Base-by-base conservation (phyloP, 345 rosid genomes). In the Heritiera fomes region DNA sequence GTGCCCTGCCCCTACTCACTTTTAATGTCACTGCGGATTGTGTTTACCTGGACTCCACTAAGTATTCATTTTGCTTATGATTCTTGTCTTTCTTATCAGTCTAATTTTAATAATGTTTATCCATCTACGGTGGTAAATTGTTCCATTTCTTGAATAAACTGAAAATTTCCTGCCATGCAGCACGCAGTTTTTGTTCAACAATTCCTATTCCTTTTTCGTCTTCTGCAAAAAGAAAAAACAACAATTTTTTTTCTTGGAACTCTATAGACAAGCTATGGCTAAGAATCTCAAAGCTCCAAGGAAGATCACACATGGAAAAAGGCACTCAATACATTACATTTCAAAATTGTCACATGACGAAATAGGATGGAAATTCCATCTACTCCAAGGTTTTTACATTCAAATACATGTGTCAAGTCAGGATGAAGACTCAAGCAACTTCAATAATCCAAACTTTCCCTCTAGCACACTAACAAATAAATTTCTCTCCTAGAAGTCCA, bases 401-500 rank as follows among this genome's bases (percentile, higher is more conserved):
- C 72, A 75, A 74, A 34, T 23, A 30, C 58, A 55, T 13, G 8
- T 30, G 23, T 23, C 62, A 68, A 43, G 69, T 63, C 52, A 49
- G 8, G 10, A 38, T 46, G n/a, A 66, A 45, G 15, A 63, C 18
- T 47, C 45, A 68, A 59, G 13, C 49, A 78, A 78, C 4, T 64
- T n/a, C 18, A 14, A 14, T 20, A 15, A 63, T 56, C 61, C 45
- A 49, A 71, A 45, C 53, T 11, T 72, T 72, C 59, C 17, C 8
- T 53, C 58, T 3, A 50, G 55, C 55, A 50, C 55, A 34, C 3
- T 34, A 50, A 50, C 6, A 50, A 12, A 50, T 50, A 50, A 50
- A 15, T 50, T 50, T 49, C 7, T 49, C 7, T 65, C 82, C 86
- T 87, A 88, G 75, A 90, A 87, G 67, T 91, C 93, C 90, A 91